phyloP scores from a whole-genome alignment of 75 land plant species.

The Ceratopteris richardii region DNA sequence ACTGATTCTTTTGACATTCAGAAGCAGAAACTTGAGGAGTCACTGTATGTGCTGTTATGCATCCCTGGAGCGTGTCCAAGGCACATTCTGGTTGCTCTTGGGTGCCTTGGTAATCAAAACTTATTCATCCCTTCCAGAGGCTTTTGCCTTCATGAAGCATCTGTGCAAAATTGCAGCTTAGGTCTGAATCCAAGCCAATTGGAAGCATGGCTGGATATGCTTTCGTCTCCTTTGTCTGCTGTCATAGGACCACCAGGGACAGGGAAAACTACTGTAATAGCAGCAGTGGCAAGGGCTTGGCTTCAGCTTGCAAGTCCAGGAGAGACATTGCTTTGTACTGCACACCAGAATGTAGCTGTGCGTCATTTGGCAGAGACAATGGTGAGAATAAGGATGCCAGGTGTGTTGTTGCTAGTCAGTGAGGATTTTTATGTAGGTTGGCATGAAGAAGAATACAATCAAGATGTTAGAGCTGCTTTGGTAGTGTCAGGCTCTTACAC shows the following conservation, averaged over 20 bases:
- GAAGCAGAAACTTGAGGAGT: slow-evolving; percentile 7
- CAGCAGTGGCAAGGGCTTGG: slow-evolving; percentile 4
- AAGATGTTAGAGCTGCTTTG: background rate
- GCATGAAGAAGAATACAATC: background rate
- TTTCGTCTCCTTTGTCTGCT: slow-evolving; percentile 1
- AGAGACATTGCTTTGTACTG: background rate
- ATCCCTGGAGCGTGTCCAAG: slow-evolving; percentile 2
- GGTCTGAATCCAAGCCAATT: slow-evolving; percentile 3
- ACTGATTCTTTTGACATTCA: background rate
- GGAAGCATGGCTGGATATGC: background rate
- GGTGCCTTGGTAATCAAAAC: background rate
- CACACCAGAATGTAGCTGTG: slow-evolving; percentile 3
- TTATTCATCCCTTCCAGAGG: background rate
- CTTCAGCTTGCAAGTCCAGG: background rate
- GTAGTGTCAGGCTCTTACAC: background rate
- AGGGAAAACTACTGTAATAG: background rate
- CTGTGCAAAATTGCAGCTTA: background rate
- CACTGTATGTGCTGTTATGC: background rate
- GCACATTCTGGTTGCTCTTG: background rate
- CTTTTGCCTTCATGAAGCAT: background rate
- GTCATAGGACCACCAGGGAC: slow-evolving; percentile 1
- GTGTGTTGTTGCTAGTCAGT: background rate
- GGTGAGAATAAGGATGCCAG: background rate
- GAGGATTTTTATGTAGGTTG: slow-evolving; percentile 1
- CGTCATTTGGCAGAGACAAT: slow-evolving; percentile 2